These are phyloP conservation scores for Aspergillus phoenicis DNA, from an alignment of 2,329 filamentous ascomycete genomes.

Conservation along the genomic window DNA sequence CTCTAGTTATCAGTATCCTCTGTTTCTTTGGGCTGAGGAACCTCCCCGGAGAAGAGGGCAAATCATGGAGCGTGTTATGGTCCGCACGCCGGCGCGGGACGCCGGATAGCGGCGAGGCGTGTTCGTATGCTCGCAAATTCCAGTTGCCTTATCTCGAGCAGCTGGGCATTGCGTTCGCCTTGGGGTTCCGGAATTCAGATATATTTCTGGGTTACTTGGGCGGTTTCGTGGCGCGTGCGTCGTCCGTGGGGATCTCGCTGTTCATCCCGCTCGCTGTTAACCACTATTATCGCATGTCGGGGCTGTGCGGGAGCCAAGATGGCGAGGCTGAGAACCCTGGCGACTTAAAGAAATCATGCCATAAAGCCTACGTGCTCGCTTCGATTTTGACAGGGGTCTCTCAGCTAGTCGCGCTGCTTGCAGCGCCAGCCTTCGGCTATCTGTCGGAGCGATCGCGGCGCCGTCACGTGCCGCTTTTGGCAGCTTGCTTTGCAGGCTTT, in stretches of 20 bases:
- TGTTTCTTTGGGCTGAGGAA: constrained; percentile 76
- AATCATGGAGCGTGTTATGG: constrained; percentile 65
- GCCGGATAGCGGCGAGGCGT: constrained; percentile 7
- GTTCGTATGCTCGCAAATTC: constrained; percentile 6
- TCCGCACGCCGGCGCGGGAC: constrained; percentile 4
- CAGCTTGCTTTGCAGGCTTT: constrained; percentile 72
- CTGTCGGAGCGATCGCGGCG: constrained; percentile 68
- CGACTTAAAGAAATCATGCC: constrained; percentile 82
- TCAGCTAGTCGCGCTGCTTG: constrained; percentile 81
- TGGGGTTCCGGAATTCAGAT: constrained; percentile 73
- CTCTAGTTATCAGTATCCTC: constrained; percentile 70
- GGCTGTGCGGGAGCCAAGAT: constrained; percentile 66
- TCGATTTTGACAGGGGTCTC: constrained; percentile 86
- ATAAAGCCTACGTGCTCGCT: constrained; percentile 82
- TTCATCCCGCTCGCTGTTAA: constrained; percentile 95
- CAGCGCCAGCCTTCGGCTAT: constrained; percentile 85
- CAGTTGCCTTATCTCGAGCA: constrained; percentile 52
- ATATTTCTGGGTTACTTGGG: constrained; percentile 89
- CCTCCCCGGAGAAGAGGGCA: constrained; percentile 72
- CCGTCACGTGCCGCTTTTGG: constrained; percentile 73
- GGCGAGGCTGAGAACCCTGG: constrained; percentile 34
- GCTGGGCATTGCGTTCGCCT: constrained; percentile 63
- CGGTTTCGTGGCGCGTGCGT: constrained; percentile 91
- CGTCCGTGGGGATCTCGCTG: constrained; percentile 89
- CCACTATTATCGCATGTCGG: constrained; percentile 79